Evolutionary conservation across 768 basidiomycete genomes (phyloP), one percentile per base, ranked within the genome.

Genomic region (Trametes cubensis): DNA sequence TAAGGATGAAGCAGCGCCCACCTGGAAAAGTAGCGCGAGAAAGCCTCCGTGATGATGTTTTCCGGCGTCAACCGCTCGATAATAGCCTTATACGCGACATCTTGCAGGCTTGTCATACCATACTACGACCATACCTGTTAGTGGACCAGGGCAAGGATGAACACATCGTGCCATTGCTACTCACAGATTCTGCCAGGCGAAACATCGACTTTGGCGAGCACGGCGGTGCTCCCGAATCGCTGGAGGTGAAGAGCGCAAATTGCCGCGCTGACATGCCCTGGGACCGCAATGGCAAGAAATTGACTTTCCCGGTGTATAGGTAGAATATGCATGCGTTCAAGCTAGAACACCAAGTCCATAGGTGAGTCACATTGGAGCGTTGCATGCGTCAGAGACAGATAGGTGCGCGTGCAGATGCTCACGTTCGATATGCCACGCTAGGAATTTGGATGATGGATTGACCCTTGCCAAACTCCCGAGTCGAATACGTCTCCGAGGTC

Each of bases 271-370:
- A 38, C 41, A 15, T 25, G 46, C 60, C 14, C 17, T 66, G 56
- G 6, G 71, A 74, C n/a, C 63, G 70, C 23, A 78, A 71, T 6
- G 75, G 72, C 15, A 64, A 54, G 60, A 78, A 80, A 26, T 58
- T 62, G 40, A 75, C 45, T 28, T 74, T 71, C 20, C 67, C 64
- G 1, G 77, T 79, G 58, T 78, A 78, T 3, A 80, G 69, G 58
- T 77, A 80, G 51, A 75, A 76, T 7, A 80, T 20, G 15, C 78
- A 67, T 1, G 76, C 72, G 55, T 74, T 75, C 75, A 75, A 76
- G 17, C 79, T 80, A 57, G 34, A 34, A 34, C 34, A 11, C 34
- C 34, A 3, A 60, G 62, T 0, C 58, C 60, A 10, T 65, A 61
- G 4, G 34, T 61, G n/a, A 44, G 44, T 23, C 38, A 40, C 20